Evolutionary conservation across 1,284 basidiomycete genomes (phyloP).

Genomic region (Tilletia caries): DNA sequence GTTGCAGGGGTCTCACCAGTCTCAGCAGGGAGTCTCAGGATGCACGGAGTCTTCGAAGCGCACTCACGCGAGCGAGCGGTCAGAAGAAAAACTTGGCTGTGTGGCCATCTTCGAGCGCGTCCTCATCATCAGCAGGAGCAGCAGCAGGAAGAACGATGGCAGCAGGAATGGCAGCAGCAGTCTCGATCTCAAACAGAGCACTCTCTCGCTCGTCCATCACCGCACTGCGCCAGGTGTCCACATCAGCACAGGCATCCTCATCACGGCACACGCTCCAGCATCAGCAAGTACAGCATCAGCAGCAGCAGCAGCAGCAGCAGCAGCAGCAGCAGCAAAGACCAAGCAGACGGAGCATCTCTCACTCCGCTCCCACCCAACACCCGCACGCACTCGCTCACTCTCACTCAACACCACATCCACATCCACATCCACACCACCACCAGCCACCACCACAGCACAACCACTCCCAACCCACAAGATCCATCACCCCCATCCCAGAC

Average conservation of each 20-base stretch:
- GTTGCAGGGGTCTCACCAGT: too few relatives aligned
- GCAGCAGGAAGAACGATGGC: not conserved
- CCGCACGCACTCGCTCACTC: too few relatives aligned
- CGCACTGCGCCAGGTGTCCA: constrained; percentile 15
- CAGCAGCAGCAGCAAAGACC: not conserved
- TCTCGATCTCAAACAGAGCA: constrained; percentile 19
- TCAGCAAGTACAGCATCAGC: not conserved
- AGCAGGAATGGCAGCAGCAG: constrained; percentile 1
- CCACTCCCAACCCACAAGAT: not conserved
- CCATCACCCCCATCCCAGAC: constrained; percentile 10
- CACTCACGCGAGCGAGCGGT: too few relatives aligned
- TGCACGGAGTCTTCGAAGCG: too few relatives aligned
- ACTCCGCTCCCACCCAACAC: not conserved
- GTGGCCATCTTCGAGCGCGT: too few relatives aligned
- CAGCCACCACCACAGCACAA: not conserved
- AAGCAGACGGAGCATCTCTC: not conserved
- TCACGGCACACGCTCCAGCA: not conserved
- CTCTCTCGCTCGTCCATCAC: constrained; percentile 41
- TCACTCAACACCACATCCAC: not conserved
- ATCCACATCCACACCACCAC: not conserved
- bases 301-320: not conserved
- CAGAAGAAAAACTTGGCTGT: too few relatives aligned
- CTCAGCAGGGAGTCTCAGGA: too few relatives aligned
- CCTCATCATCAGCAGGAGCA: not conserved
- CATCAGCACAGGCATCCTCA: not conserved